Evolutionary conservation across 2,329 filamentous ascomycete species (phyloP).

Genomic region (Penicillium sp.): DNA sequence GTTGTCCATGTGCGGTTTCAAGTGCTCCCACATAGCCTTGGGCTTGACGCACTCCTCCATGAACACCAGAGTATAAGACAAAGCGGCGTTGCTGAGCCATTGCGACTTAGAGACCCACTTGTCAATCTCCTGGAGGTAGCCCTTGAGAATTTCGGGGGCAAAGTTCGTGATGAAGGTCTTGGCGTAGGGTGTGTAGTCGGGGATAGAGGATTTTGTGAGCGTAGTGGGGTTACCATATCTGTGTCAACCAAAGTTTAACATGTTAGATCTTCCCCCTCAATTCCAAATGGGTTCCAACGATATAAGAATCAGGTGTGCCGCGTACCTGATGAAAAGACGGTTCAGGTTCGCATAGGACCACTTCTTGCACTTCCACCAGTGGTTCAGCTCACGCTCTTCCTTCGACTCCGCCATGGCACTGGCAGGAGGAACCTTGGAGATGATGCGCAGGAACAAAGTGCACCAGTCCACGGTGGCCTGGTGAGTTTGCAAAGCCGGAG

Average conservation of each 20-base stretch:
- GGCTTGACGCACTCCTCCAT: constrained; percentile 96
- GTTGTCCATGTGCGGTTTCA: constrained; percentile 89
- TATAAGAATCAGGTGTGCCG: constrained; percentile 3
- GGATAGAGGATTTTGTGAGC: constrained; percentile 65
- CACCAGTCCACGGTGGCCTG: constrained; percentile 91
- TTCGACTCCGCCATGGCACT: constrained; percentile 72
- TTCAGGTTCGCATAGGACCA: constrained; percentile 99
- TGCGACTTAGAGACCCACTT: constrained; percentile 93
- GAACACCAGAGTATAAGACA: constrained; percentile 91
- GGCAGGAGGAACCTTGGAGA: constrained; percentile 76
- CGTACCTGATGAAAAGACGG: constrained; percentile 82
- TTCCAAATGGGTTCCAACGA: not conserved
- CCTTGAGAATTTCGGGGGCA: constrained; percentile 91
- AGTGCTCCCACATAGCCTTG: constrained; percentile 91
- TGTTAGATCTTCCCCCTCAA: too few relatives aligned
- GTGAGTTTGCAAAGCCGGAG: constrained; percentile 68
- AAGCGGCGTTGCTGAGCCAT: constrained; percentile 89
- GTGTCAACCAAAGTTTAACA: too few relatives aligned
- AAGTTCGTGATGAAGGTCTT: constrained; percentile 88
- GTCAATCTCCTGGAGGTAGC: constrained; percentile 90
- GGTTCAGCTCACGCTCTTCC: constrained; percentile 82
- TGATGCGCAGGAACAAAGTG: constrained; percentile 84
- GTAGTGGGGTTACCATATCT: constrained; percentile 85
- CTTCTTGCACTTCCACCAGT: constrained; percentile 99
- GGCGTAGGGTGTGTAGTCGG: constrained; percentile 74